Base-by-base conservation (phyloP, 2,329 filamentous ascomycete genomes). In the Ophiocordyceps camponoti-floridani region DNA sequence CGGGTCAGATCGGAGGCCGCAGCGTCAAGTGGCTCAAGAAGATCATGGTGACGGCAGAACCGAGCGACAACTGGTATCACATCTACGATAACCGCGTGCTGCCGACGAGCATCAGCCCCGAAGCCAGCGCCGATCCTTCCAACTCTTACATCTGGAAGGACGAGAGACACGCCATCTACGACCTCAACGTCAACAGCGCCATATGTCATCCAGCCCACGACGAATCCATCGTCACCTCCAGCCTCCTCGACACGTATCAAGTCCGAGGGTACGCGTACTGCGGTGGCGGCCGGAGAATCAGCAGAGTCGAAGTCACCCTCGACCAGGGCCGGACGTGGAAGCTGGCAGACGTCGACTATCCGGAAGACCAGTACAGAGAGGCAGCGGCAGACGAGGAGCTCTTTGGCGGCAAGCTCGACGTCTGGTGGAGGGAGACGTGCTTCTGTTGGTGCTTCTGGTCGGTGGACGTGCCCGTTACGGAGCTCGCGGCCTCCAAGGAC, bases 371-470 rank as follows among this genome's bases (percentile, higher is more conserved):
- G 40, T 95, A 94, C 57, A 79, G 87, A 12, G 56, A 63, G 2
- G 68, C 67, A 2, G 72, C 71, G 38, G 77, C 72, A 12, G 66
- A 70, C 6, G 73, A 76, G 46, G 63, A 64, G n/a, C 63, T 94
- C 0, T 94, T 75, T 49, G 86, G 84, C 4, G 85, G 86, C 2
- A 73, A 69, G 42, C 58, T 94, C 4, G 87, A 94, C 55, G 79
- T 93, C 73, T 75, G 73, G 44, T 87, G 82, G 79, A 71, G 85
- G 33, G 86, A 94, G 58, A 77, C 74, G 2, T 82, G 73, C 52
- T 94, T 94, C 61, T 91, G 85, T 57, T 95, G 87, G 86, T 93
- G 83, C 58, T 91, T 94, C 62, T 95, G 87, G 87, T 75, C 81
- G 13, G 62, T 93, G 16, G 73, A 80, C 10, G 69, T 94, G 18